These are phyloP conservation scores for Ophiosphaerella herpotricha DNA, from an alignment of 2,329 filamentous ascomycete species.

Conservation along the genomic window DNA sequence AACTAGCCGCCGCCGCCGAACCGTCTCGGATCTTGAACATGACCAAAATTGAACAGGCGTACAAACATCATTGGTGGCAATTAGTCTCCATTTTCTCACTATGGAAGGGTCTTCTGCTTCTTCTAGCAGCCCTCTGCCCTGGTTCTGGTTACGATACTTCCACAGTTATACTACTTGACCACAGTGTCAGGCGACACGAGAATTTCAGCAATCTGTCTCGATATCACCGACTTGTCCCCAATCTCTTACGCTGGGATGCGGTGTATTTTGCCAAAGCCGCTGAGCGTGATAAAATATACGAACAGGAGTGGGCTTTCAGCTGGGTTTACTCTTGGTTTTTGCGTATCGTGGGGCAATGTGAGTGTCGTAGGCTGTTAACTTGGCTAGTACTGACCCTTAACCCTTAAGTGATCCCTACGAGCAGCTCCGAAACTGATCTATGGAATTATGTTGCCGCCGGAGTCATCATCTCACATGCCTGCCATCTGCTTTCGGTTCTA, in stretches of 20 bases:
- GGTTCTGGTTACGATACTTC: slow-evolving; percentile 80
- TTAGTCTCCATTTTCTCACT: slow-evolving; percentile 53
- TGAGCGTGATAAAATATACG: slow-evolving; percentile 68
- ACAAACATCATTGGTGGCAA: slow-evolving; percentile 4
- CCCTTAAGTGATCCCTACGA: slow-evolving; percentile 44
- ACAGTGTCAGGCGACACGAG: slow-evolving; percentile 21
- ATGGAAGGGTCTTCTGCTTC: slow-evolving; percentile 72
- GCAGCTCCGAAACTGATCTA: slow-evolving; percentile 12
- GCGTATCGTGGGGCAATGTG: slow-evolving; percentile 48
- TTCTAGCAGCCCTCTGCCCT: slow-evolving; percentile 62
- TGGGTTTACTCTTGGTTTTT: slow-evolving; percentile 58
- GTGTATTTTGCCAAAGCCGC: slow-evolving; percentile 73
- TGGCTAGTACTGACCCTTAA: slow-evolving; percentile 31
- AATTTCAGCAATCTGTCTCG: slow-evolving; percentile 19
- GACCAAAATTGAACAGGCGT: neutral
- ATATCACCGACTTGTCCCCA: slow-evolving; percentile 52
- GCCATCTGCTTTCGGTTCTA: slow-evolving; percentile 77
- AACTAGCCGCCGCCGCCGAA: slow-evolving; percentile 4
- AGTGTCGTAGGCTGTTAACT: slow-evolving; percentile 18
- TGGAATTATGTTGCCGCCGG: slow-evolving; percentile 57
- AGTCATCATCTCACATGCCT: slow-evolving; percentile 69
- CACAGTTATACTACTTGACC: slow-evolving; percentile 57
- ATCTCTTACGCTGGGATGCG: slow-evolving; percentile 78
- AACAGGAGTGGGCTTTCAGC: slow-evolving; percentile 88
- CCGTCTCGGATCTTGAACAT: neutral